These are phyloP conservation scores for Epichloe gansuensis DNA, from an alignment of 2,329 filamentous ascomycete genomes.

Conservation along the genomic window DNA sequence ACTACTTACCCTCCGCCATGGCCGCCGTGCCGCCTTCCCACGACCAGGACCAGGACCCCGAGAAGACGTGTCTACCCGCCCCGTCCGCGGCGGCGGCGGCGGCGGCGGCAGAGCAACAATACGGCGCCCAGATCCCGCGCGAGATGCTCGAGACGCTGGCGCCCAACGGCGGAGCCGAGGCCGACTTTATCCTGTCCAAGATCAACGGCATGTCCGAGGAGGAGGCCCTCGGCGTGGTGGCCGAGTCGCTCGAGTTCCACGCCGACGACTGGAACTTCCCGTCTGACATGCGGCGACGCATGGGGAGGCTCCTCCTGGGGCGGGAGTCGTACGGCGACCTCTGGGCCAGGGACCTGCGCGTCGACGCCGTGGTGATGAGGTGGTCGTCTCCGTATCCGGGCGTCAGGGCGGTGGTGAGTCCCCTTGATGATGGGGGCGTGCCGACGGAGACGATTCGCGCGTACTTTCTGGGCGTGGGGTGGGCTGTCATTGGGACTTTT, in stretches of 20 bases:
- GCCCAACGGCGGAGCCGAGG: conserved; percentile 28
- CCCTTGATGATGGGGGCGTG: conserved; percentile 20
- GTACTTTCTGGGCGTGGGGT: conserved; percentile 25
- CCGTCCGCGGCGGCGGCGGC: background rate
- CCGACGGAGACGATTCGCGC: conserved; percentile 29
- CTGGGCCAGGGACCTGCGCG: conserved; percentile 27
- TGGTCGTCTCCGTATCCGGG: conserved; percentile 30
- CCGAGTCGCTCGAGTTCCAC: conserved; percentile 25
- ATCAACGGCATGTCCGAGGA: conserved; percentile 30
- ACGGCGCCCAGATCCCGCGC: conserved; percentile 25
- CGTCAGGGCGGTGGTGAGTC: conserved; percentile 27
- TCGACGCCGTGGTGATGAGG: conserved; percentile 26
- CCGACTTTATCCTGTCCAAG: conserved; percentile 24
- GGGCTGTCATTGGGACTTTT: conserved; percentile 15
- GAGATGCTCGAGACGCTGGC: conserved; percentile 27
- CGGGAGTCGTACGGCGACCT: conserved; percentile 26
- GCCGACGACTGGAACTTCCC: conserved; percentile 32
- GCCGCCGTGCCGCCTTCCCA: background rate
- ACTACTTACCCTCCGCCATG: too few species aligned
- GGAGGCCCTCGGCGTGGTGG: conserved; percentile 26
- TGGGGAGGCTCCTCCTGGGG: conserved; percentile 24
- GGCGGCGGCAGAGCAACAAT: background rate
- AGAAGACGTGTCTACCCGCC: background rate
- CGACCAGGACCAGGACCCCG: background rate
- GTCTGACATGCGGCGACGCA: conserved; percentile 27